A percentile compares a stretch with the other conserved stretches of the same genome.
Evolutionary conservation across 805 yeast species (phyloP).

Genomic region (Ogataea zsoltii): DNA sequence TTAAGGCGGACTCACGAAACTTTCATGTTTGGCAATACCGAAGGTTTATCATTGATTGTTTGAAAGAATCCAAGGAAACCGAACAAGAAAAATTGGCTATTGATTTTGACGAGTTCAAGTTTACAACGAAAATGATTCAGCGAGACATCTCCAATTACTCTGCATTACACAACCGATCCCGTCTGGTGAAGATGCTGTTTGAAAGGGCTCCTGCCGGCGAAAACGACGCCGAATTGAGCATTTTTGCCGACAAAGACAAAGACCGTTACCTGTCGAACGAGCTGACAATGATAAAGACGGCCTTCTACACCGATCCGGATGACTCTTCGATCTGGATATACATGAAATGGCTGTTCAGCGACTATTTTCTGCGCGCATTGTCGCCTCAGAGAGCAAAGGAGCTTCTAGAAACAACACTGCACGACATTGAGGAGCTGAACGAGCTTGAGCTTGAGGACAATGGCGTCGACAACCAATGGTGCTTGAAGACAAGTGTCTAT

Average conservation of each 20-base stretch:
- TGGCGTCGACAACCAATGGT: conserved; percentile 69
- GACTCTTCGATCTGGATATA: conserved; percentile 95
- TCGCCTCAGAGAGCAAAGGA: conserved; percentile 28
- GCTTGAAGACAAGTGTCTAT: conserved; percentile 59
- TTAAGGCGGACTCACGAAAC: conserved; percentile 76
- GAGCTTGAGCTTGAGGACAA: conserved; percentile 71
- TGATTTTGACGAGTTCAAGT: conserved; percentile 60
- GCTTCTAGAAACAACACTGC: conserved; percentile 47
- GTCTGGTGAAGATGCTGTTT: conserved; percentile 58
- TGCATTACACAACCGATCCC: conserved; percentile 92
- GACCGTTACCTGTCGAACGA: conserved; percentile 51
- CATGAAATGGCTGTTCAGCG: conserved; percentile 71
- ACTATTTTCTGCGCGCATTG: conserved; percentile 39
- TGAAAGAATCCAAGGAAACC: conserved; percentile 18
- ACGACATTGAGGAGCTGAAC: conserved; percentile 60
- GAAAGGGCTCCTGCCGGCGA: conserved; percentile 19
- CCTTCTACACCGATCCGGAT: conserved; percentile 89
- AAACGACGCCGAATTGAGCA: conserved; percentile 16
- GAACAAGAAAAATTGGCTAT: conserved; percentile 20
- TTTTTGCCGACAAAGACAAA: conserved; percentile 20
- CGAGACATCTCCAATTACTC: conserved; percentile 88
- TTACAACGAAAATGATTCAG: conserved; percentile 77
- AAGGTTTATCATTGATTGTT: conserved; percentile 57
- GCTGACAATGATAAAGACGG: conserved; percentile 69
- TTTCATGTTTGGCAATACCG: conserved; percentile 97